A percentile compares a stretch with the other conserved stretches of the same genome.
Conservation (phyloP, 1,284 basidiomycete genomes). For the Phaffia rhodozyma region DNA sequence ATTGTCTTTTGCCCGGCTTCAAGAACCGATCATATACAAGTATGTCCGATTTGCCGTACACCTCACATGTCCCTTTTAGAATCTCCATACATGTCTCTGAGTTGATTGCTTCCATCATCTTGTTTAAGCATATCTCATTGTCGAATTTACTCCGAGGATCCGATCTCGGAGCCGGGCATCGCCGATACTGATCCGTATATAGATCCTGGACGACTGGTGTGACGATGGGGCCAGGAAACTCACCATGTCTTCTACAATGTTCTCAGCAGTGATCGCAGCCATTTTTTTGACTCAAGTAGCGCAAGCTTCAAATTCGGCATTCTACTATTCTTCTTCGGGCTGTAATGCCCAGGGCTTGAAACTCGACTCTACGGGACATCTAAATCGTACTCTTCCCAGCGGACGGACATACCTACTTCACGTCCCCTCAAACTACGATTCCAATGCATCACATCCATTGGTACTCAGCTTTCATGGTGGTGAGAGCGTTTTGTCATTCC, state of each 20-base stretch:
- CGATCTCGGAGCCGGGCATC: too few species aligned
- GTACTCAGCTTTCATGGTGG: background rate
- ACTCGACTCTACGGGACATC: background rate
- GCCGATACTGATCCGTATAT: too few species aligned
- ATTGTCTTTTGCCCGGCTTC: too few species aligned
- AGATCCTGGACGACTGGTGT: too few species aligned
- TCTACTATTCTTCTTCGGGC: background rate
- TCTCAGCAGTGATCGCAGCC: background rate
- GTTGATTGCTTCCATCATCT: too few species aligned
- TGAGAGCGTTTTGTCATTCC: background rate
- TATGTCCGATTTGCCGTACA: too few species aligned
- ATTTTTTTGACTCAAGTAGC: background rate
- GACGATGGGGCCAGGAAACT: background rate
- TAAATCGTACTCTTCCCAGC: background rate
- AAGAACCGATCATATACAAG: too few species aligned
- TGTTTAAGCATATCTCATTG: too few species aligned
- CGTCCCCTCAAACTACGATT: background rate
- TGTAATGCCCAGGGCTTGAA: background rate
- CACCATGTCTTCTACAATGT: background rate
- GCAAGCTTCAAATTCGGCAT: background rate
- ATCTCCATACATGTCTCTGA: too few species aligned
- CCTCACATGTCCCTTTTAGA: too few species aligned
- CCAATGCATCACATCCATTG: background rate
- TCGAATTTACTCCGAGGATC: too few species aligned
- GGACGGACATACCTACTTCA: background rate